Evolutionary conservation across 2,329 filamentous ascomycete genomes (phyloP).

Genomic region (Phyllosticta citrichinensis): DNA sequence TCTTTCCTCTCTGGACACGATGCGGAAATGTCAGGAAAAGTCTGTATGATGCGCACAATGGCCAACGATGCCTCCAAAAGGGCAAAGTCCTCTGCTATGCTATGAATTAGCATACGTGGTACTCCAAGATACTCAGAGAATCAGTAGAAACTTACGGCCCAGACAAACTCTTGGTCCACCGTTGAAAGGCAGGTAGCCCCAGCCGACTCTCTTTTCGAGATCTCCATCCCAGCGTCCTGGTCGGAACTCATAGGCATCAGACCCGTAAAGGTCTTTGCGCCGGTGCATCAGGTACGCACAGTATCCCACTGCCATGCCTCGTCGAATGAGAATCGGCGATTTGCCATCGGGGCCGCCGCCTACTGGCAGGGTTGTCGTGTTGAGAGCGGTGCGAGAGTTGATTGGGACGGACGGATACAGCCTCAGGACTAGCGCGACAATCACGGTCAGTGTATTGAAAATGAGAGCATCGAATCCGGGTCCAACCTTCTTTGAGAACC

Average conservation of each 20-base stretch:
- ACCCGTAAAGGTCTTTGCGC: slow-evolving; percentile 38
- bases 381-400: slow-evolving; percentile 41
- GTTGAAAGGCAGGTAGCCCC: slow-evolving; percentile 31
- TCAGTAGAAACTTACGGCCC: slow-evolving; percentile 13
- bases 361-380: slow-evolving; percentile 41
- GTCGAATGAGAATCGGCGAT: slow-evolving; percentile 41
- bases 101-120: slow-evolving; percentile 12
- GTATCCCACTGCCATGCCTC: slow-evolving; percentile 37
- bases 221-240: slow-evolving; percentile 37
- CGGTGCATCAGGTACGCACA: slow-evolving; percentile 41
- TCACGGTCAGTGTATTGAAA: no score
- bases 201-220: slow-evolving; percentile 19
- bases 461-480: not conserved
- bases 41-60: no score
- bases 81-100: no score
- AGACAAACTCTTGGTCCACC: slow-evolving; percentile 28
- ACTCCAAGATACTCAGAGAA: not conserved
- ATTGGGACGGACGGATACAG: slow-evolving; percentile 44
- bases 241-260: slow-evolving; percentile 38
- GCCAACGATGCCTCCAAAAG: no score
- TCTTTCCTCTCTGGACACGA: no score
- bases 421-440: slow-evolving; percentile 31
- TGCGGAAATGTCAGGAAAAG: no score
- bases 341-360: slow-evolving; percentile 40
- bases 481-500: slow-evolving; percentile 47